These are phyloP conservation scores for Teratosphaeria nubilosa DNA, from an alignment of 2,329 filamentous ascomycete genomes.

Conservation along the genomic window DNA sequence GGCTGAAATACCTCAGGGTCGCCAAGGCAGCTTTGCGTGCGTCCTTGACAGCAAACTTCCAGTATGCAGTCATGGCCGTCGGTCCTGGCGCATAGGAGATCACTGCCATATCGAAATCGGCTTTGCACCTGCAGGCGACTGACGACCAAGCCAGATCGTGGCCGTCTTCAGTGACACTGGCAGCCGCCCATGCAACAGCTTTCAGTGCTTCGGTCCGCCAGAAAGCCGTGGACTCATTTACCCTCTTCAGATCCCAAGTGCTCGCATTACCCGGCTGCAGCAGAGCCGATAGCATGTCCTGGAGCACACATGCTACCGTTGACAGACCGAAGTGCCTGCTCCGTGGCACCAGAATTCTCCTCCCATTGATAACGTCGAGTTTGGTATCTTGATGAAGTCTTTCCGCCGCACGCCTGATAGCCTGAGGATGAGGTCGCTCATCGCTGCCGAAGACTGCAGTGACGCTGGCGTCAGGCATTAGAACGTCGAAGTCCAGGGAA, in stretches of 20 bases:
- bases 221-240: constrained; percentile 5
- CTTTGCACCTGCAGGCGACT: not conserved
- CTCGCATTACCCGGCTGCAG: constrained; percentile 8
- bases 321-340: not conserved
- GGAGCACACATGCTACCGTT: constrained; percentile 5
- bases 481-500: constrained; percentile 2
- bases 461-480: not conserved
- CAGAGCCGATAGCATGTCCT: constrained; percentile 8
- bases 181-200: constrained; percentile 4
- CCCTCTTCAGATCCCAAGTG: constrained; percentile 7
- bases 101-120: constrained; percentile 9
- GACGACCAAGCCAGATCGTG: constrained; percentile 9
- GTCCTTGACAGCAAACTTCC: not conserved
- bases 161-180: constrained; percentile 1
- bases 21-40: constrained; percentile 4
- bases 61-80: not conserved
- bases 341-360: constrained; percentile 7
- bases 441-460: constrained; percentile 8
- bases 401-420: constrained; percentile 8
- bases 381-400: constrained; percentile 9
- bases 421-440: constrained; percentile 11
- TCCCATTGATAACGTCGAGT: constrained; percentile 11
- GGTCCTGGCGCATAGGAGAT: constrained; percentile 8
- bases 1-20: constrained; percentile 3
- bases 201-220: constrained; percentile 9